Percentiles rank a stretch among this genome's conserved stretches.
Evolutionary conservation across 2,329 filamentous ascomycete genomes (phyloP).

Genomic region (Pseudopithomyces chartarum): DNA sequence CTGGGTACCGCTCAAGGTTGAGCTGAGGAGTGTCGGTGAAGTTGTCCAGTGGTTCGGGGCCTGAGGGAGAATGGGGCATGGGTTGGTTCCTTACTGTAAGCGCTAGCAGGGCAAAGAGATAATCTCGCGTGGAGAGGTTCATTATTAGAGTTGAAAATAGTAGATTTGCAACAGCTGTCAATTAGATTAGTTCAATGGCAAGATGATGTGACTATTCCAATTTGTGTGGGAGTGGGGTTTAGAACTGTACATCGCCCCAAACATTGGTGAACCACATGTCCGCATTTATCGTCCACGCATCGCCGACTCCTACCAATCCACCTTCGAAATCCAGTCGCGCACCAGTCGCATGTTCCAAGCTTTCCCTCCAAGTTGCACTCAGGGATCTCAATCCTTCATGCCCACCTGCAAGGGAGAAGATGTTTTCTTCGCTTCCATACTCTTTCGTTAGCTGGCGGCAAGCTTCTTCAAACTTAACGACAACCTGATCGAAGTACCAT

Average conservation of each 20-base stretch:
- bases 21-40: too few species aligned
- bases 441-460: not conserved
- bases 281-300: constrained; percentile 11
- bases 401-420: constrained; percentile 7
- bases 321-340: not conserved
- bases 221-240: not conserved
- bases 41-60: too few species aligned
- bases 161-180: too few species aligned
- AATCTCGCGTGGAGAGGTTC: too few species aligned
- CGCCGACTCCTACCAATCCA: constrained; percentile 5
- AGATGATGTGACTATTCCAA: too few species aligned
- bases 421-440: not conserved
- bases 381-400: constrained; percentile 1
- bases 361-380: constrained; percentile 9
- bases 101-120: too few species aligned
- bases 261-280: constrained; percentile 18
- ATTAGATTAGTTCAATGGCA: too few species aligned
- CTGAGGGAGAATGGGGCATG: too few species aligned
- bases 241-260: constrained; percentile 8
- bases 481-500: constrained; percentile 11
- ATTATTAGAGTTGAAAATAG: too few species aligned
- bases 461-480: constrained; percentile 1
- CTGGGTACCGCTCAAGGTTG: too few species aligned
- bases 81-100: too few species aligned
- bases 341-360: constrained; percentile 7